These are phyloP conservation scores for Fusarium sp. DNA, from an alignment of 2,329 filamentous ascomycete genomes.

Conservation along the genomic window DNA sequence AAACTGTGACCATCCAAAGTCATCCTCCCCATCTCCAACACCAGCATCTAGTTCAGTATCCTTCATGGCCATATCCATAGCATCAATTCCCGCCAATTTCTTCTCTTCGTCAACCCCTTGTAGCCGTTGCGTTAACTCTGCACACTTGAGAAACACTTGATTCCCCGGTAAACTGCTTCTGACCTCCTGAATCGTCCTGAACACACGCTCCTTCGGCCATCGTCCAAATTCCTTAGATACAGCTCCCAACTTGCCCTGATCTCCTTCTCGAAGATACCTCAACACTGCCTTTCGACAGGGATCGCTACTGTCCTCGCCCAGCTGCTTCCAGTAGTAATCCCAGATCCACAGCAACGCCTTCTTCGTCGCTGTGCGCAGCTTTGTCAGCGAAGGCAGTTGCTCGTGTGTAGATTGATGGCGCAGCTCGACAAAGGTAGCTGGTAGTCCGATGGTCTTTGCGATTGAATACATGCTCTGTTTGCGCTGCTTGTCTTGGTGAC, in stretches of 20 bases:
- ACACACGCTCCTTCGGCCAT: constrained; percentile 55
- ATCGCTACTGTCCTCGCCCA: constrained; percentile 51
- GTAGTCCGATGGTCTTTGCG: constrained; percentile 75
- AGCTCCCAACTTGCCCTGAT: constrained; percentile 44
- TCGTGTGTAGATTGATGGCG: constrained; percentile 93
- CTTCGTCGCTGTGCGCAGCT: constrained; percentile 76
- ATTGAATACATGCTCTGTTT: constrained; percentile 81
- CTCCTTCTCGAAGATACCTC: constrained; percentile 55
- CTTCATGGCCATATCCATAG: constrained; percentile 22
- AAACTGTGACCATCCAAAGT: constrained; percentile 61
- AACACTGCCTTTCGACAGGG: constrained; percentile 55
- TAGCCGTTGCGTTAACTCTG: constrained; percentile 60
- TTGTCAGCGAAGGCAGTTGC: constrained; percentile 80
- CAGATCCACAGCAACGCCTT: constrained; percentile 87
- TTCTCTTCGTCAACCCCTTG: constrained; percentile 21
- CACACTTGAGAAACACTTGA: constrained; percentile 58
- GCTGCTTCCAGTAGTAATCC: constrained; percentile 83
- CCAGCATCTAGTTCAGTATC: constrained; percentile 34
- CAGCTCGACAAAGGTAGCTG: constrained; percentile 86
- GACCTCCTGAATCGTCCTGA: constrained; percentile 56
- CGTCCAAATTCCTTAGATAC: constrained; percentile 50
- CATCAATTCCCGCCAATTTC: constrained; percentile 22
- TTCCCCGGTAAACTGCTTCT: constrained; percentile 58
- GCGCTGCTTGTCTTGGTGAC: constrained; percentile 74
- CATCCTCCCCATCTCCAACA: constrained; percentile 41